phyloP scores from a whole-genome alignment of 1,284 basidiomycete genomes.

The Meira miltonrushii region DNA sequence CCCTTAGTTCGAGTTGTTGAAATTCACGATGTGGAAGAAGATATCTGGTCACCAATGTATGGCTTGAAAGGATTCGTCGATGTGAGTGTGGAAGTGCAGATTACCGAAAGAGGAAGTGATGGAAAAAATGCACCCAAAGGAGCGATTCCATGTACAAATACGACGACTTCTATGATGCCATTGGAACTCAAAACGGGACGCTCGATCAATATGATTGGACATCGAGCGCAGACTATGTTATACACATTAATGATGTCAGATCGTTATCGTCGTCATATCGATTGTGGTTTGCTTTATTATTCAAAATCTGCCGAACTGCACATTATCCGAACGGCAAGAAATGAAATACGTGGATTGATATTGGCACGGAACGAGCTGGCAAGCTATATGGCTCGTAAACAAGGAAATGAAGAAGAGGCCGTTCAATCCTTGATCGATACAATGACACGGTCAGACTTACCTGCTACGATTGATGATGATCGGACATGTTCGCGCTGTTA shows the following conservation, averaged over 20 bases:
- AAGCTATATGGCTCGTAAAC: constrained; percentile 60
- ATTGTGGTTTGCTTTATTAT: constrained; percentile 83
- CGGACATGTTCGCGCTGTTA: constrained; percentile 76
- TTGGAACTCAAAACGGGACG: constrained; percentile 96
- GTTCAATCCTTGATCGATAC: not conserved
- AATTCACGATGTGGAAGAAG: constrained; percentile 76
- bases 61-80: constrained; percentile 95
- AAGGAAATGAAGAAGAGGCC: constrained; percentile 6
- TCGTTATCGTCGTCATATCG: constrained; percentile 64
- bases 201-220: constrained; percentile 69
- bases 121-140: not conserved
- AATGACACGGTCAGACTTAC: constrained; percentile 49
- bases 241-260: constrained; percentile 89
- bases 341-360: constrained; percentile 79
- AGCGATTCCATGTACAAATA: constrained; percentile 5
- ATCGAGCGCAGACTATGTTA: constrained; percentile 94
- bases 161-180: constrained; percentile 58
- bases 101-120: not conserved
- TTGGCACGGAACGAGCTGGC: constrained; percentile 80
- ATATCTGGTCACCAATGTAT: constrained; percentile 91
- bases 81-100: constrained; percentile 66
- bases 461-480: constrained; percentile 78
- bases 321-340: constrained; percentile 70
- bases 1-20: constrained; percentile 20
- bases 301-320: constrained; percentile 79